phyloP scores from a whole-genome alignment of 2,329 filamentous ascomycete species.

The Neopestalotiopsis sp. region DNA sequence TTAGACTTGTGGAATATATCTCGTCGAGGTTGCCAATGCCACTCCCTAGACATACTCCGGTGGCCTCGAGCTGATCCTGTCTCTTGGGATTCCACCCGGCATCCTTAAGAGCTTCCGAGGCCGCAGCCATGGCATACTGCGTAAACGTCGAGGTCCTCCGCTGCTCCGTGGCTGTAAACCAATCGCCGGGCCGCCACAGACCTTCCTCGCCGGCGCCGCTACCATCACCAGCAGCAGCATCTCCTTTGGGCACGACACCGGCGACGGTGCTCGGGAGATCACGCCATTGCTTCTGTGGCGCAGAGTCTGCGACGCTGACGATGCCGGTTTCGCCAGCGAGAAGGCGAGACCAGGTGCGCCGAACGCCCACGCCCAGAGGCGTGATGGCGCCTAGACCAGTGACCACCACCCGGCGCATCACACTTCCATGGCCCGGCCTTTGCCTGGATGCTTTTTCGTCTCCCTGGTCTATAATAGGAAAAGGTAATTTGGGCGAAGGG shows the following conservation, averaged over 20 bases:
- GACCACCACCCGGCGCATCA: conserved; percentile 78
- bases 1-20: conserved; percentile 82
- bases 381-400: conserved; percentile 84
- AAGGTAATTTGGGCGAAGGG: neutral
- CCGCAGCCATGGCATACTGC: conserved; percentile 88
- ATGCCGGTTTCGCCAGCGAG: conserved; percentile 83
- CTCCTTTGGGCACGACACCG: conserved; percentile 72
- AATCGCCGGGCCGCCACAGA: conserved; percentile 58
- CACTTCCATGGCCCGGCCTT: conserved; percentile 40
- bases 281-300: conserved; percentile 64
- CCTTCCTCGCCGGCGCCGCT: conserved; percentile 43
- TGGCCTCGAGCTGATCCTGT: conserved; percentile 71
- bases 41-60: conserved; percentile 91
- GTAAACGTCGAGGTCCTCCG: conserved; percentile 90
- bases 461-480: neutral
- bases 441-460: neutral
- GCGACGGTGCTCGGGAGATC: conserved; percentile 85
- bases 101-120: conserved; percentile 85
- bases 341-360: conserved; percentile 80
- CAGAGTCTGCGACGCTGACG: conserved; percentile 69
- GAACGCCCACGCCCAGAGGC: conserved; percentile 81
- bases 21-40: conserved; percentile 95
- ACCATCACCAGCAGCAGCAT: too few species aligned
- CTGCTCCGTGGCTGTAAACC: conserved; percentile 59
- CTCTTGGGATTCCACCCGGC: conserved; percentile 73